Evolutionary conservation across 164 flowering plant species (phyloP).

Genomic region (Stephania cephalantha): DNA sequence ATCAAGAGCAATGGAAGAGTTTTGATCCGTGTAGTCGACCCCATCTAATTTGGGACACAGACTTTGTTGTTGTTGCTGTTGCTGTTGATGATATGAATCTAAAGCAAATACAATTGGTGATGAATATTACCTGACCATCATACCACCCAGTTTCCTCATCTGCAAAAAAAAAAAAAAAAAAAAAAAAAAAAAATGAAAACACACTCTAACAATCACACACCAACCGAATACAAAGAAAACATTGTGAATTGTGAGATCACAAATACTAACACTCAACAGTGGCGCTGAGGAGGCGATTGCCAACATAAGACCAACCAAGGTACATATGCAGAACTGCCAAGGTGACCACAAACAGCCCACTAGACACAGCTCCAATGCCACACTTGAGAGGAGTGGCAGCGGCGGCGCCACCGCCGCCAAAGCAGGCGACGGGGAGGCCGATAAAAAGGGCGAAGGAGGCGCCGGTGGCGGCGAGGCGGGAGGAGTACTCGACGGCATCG

Average conservation of each 20-base stretch:
- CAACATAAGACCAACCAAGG: slow-evolving; percentile 95
- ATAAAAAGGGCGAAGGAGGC: slow-evolving; percentile 53
- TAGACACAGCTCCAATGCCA: slow-evolving; percentile 46
- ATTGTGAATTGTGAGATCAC: slow-evolving; percentile 8
- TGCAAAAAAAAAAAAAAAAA: slow-evolving; percentile 16
- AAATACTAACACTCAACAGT: slow-evolving; percentile 68
- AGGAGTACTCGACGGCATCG: slow-evolving; percentile 39
- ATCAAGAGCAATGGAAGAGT: too few species aligned
- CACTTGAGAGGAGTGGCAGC: slow-evolving; percentile 40
- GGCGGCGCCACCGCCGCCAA: slow-evolving; percentile 48
- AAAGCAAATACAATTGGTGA: too few species aligned
- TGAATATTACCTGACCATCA: slow-evolving; percentile 78
- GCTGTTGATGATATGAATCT: too few species aligned
- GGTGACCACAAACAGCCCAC: slow-evolving; percentile 62
- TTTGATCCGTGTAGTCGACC: too few species aligned
- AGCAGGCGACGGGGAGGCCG: slow-evolving; percentile 81
- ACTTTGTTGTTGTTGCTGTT: too few species aligned
- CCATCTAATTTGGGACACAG: too few species aligned
- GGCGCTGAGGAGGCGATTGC: slow-evolving; percentile 89
- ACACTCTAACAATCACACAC: neutral
- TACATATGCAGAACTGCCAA: slow-evolving; percentile 84
- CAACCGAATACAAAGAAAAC: neutral
- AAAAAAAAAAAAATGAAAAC: neutral
- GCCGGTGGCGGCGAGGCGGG: slow-evolving; percentile 51
- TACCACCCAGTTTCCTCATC: slow-evolving; percentile 99